Conservation (phyloP, 2,329 filamentous ascomycete species). For the Penicillium freii region DNA sequence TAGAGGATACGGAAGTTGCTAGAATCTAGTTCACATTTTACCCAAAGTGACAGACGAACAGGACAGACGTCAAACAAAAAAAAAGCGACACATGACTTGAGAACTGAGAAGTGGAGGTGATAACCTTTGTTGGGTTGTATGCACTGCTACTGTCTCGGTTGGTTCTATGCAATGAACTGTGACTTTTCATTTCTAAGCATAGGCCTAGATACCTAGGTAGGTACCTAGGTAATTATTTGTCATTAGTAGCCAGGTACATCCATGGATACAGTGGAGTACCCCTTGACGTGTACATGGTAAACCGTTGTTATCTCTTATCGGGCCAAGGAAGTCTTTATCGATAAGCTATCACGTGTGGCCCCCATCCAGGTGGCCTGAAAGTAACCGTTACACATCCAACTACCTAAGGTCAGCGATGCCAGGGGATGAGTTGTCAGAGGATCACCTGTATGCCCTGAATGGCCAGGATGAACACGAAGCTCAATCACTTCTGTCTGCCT, state of each 20-base stretch:
- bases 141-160: neutral
- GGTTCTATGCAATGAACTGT: neutral
- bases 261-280: neutral
- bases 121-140: neutral
- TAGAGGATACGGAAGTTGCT: neutral
- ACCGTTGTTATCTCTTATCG: slow-evolving; percentile 4
- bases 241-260: neutral
- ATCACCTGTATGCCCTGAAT: slow-evolving; percentile 33
- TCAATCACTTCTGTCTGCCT: slow-evolving; percentile 33
- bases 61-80: neutral
- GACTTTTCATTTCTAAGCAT: neutral
- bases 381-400: slow-evolving; percentile 8
- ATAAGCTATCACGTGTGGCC: slow-evolving; percentile 21
- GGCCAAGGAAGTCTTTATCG: neutral
- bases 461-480: slow-evolving; percentile 33
- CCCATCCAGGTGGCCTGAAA: slow-evolving; percentile 25
- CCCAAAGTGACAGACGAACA: neutral
- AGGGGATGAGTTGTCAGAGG: slow-evolving; percentile 39
- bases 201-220: no score
- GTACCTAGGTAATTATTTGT: neutral
- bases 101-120: neutral
- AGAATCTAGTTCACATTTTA: neutral
- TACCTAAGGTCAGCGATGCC: slow-evolving; percentile 40
- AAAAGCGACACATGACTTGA: neutral
- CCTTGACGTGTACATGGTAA: neutral